phyloP scores from a whole-genome alignment of 2,329 filamentous ascomycete species.

The Teratosphaeriaceae sp. region DNA sequence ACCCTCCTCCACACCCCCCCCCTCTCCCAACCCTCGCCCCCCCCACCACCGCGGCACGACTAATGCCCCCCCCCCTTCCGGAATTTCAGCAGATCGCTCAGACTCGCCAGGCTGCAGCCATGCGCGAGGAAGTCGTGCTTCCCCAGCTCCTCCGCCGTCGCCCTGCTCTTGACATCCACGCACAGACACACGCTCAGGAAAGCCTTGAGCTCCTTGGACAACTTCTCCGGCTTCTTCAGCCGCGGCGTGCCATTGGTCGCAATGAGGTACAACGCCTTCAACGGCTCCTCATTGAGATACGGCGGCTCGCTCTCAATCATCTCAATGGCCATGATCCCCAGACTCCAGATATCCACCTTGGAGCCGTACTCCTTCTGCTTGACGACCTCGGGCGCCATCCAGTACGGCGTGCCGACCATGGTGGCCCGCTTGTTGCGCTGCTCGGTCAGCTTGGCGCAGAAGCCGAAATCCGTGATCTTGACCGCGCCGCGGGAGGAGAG shows the following conservation, averaged over 20 bases:
- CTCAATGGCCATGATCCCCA: slow-evolving; percentile 99
- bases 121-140: slow-evolving; percentile 91
- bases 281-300: slow-evolving; percentile 94
- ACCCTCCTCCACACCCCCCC: too few relatives aligned
- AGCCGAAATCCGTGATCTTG: slow-evolving; percentile 95
- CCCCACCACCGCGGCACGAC: not conserved
- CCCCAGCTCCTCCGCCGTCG: slow-evolving; percentile 82
- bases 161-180: slow-evolving; percentile 91
- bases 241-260: slow-evolving; percentile 95
- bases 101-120: slow-evolving; percentile 73
- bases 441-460: slow-evolving; percentile 97
- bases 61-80: slow-evolving; percentile 57
- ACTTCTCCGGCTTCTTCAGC: slow-evolving; percentile 96
- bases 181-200: slow-evolving; percentile 96
- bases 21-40: not conserved
- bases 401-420: slow-evolving; percentile 99
- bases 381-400: slow-evolving; percentile 99
- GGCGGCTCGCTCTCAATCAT: slow-evolving; percentile 99
- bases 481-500: slow-evolving; percentile 91
- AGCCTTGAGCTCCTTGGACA: slow-evolving; percentile 95
- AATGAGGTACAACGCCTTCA: slow-evolving; percentile 96
- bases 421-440: slow-evolving; percentile 95
- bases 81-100: slow-evolving; percentile 84
- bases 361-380: slow-evolving; percentile 98
- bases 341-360: slow-evolving; percentile 98